Evolutionary conservation across 164 flowering plant species (phyloP).

Genomic region (Liquidambar formosana): DNA sequence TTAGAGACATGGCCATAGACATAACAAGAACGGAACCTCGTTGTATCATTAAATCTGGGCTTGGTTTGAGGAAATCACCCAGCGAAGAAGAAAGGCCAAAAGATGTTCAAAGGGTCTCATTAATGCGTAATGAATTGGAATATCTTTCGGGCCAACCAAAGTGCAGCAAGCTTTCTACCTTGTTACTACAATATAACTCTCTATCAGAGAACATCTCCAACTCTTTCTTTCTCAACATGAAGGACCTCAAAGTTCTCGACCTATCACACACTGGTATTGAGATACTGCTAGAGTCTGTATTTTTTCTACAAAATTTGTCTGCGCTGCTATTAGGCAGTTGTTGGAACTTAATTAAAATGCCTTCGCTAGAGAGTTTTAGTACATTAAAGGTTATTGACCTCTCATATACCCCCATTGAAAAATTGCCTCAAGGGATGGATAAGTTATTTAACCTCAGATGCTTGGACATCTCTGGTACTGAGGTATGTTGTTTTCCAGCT

Average conservation of each 20-base stretch:
- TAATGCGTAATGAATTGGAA: not conserved
- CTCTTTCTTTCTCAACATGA: not conserved
- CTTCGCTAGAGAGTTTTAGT: not conserved
- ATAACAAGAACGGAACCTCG: not conserved
- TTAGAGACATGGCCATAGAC: slow-evolving; percentile 11
- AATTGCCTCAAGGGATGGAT: not conserved
- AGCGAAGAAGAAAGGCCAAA: not conserved
- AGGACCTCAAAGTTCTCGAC: not conserved
- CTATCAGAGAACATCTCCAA: not conserved
- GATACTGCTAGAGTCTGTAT: not conserved
- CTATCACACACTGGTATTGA: too few species aligned
- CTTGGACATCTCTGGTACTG: not conserved
- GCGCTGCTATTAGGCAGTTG: not conserved
- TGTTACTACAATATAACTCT: not conserved
- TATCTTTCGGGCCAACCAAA: not conserved
- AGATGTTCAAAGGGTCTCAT: not conserved
- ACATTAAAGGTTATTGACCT: not conserved
- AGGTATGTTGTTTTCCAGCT: not conserved
- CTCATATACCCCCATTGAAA: not conserved
- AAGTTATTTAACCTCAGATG: not conserved
- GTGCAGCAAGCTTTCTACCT: not conserved
- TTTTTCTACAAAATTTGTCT: not conserved
- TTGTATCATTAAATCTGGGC: not conserved
- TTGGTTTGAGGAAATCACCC: not conserved
- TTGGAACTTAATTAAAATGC: not conserved